Percentiles rank a stretch among this genome's conserved stretches.
Evolutionary conservation across 495 filamentous ascomycete species (phyloP).

Genomic region (Neurospora sp.): DNA sequence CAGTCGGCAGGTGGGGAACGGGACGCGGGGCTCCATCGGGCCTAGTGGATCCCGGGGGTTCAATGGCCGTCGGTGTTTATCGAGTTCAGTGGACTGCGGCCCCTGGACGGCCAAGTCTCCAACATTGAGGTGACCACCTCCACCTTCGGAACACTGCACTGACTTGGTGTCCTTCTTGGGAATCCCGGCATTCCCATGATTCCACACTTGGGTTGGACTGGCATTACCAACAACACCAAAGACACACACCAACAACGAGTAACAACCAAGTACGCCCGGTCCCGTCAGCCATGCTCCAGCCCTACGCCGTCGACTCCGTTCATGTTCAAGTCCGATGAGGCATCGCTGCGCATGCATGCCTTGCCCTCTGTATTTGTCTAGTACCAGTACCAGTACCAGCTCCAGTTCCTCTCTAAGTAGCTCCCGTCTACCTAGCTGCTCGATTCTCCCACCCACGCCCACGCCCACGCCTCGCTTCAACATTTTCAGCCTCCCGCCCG

Average conservation of each 20-base stretch:
- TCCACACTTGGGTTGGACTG: neutral
- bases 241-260: neutral
- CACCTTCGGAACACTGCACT: neutral
- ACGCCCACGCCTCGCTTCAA: neutral
- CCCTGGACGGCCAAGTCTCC: neutral
- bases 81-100: neutral
- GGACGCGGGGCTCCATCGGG: neutral
- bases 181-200: neutral
- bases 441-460: neutral
- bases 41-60: neutral
- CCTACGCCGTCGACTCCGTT: neutral
- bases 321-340: slow-evolving; percentile 11
- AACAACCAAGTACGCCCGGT: neutral
- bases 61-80: neutral
- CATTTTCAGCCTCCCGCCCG: neutral
- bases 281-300: slow-evolving; percentile 13
- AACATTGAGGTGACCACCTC: neutral
- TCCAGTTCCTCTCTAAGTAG: neutral
- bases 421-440: neutral
- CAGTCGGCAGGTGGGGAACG: neutral
- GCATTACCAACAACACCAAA: neutral
- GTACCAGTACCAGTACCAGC: neutral
- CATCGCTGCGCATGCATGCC: slow-evolving; percentile 5
- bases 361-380: neutral
- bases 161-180: neutral